phyloP scores from a whole-genome alignment of 2,329 filamentous ascomycete genomes.

The Trichothecium roseum region DNA sequence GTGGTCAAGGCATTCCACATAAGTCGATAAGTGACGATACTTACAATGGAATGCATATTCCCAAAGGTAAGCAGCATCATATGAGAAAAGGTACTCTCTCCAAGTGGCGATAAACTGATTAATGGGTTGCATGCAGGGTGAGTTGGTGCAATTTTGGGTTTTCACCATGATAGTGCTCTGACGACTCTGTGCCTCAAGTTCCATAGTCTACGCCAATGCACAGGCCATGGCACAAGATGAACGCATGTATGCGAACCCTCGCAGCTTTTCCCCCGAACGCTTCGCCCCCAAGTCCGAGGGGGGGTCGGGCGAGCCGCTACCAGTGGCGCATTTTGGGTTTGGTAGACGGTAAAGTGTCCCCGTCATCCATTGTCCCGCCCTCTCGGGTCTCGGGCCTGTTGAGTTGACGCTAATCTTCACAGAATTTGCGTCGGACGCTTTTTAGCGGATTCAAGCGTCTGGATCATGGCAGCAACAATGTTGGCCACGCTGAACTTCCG shows the following conservation, averaged over 20 bases:
- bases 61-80: too few relatives aligned
- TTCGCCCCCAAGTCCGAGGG: slow-evolving; percentile 14
- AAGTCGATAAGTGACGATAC: slow-evolving; percentile 41
- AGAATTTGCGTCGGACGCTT: slow-evolving; percentile 21
- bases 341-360: not conserved
- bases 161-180: too few relatives aligned
- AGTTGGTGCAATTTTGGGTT: too few relatives aligned
- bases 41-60: slow-evolving; percentile 44
- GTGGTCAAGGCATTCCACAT: slow-evolving; percentile 49
- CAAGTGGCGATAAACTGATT: too few relatives aligned
- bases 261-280: slow-evolving; percentile 2
- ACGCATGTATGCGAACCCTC: not conserved
- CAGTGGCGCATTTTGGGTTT: slow-evolving; percentile 29
- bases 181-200: slow-evolving; percentile 46
- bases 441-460: slow-evolving; percentile 23
- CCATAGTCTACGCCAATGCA: slow-evolving; percentile 30
- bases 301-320: slow-evolving; percentile 32
- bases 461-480: slow-evolving; percentile 24
- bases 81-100: too few relatives aligned
- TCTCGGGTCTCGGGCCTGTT: not conserved
- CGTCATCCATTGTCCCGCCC: too few relatives aligned
- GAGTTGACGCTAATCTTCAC: not conserved
- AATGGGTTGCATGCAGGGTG: too few relatives aligned
- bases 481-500: slow-evolving; percentile 16
- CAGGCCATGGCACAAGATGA: slow-evolving; percentile 32